Base-by-base conservation (phyloP, 2,329 filamentous ascomycete genomes). In the Akanthomyces lecanii region DNA sequence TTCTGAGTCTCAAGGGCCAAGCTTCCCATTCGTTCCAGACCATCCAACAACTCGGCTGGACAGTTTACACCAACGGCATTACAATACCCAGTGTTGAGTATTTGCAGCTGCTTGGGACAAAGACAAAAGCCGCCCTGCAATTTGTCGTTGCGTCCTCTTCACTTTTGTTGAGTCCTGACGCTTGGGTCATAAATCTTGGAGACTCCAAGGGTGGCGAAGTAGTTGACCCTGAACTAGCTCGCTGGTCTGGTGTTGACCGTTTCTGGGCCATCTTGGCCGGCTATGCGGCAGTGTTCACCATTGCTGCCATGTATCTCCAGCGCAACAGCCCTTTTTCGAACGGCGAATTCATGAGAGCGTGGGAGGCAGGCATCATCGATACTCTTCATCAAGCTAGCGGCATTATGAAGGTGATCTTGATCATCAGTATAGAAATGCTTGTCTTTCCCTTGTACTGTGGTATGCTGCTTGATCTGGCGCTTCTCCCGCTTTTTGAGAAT, bases 341-440 rank as follows among this genome's bases (percentile, higher is more conserved):
- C 1, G 77, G 80, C 4, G 79, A 79, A 62, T 75, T 82, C 1
- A 79, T 83, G 57, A 83, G 85, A 64, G 84, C 85, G 38, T 85
- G 83, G 82, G 93, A 98, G 73, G 89, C 89, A 28, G 84, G 88
- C 8, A 75, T 97, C 48, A 89, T 94, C 28, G 94, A 98, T 66
- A 83, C 88, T 1, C 81, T 99, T 25, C 89, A 92, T 66, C 96
- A 99, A 80, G 95, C 95, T 54, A 96, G 95, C 48, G 95, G 96
- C 16, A 94, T 99, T 11, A 87, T 97, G 81, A 99, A 99, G 75
- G 95, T 99, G 25, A 96, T 99, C 57, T 79, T 98, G 65, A 98
- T 99, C 70, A 99, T 99, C 67, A 95, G 93, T 67, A 99, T 99
- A 69, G 95, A 99, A 78, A 99, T 99, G 95, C 87, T 99, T 42